A percentile compares a stretch with the other conserved stretches of the same genome.
phyloP scores from a whole-genome alignment of 495 filamentous ascomycete species.

The Talaromyces stipitatus region DNA sequence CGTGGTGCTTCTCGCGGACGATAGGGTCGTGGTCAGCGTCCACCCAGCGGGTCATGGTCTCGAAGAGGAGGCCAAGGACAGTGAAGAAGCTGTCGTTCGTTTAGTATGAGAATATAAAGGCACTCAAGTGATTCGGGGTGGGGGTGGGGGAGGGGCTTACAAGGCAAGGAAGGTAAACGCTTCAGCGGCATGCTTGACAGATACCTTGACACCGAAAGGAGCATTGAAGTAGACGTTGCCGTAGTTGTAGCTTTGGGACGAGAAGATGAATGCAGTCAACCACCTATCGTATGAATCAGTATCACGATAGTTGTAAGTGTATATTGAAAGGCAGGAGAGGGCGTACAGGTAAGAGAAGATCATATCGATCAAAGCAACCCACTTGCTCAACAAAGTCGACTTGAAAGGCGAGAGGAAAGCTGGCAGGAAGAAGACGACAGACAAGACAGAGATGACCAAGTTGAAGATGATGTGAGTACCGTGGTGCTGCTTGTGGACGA shows the following conservation, averaged over 20 bases:
- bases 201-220: constrained; percentile 23
- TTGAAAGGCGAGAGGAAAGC: constrained; percentile 48
- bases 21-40: not conserved
- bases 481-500: constrained; percentile 34
- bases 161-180: constrained; percentile 57
- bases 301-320: no score
- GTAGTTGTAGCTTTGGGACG: constrained; percentile 46
- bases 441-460: constrained; percentile 49
- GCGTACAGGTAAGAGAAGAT: constrained; percentile 55
- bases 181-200: constrained; percentile 41
- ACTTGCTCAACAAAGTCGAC: constrained; percentile 32
- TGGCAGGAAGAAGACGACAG: constrained; percentile 49
- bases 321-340: not conserved
- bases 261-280: constrained; percentile 54
- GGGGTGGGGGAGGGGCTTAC: constrained; percentile 28
- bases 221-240: constrained; percentile 24
- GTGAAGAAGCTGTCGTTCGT: constrained; percentile 25
- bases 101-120: no score
- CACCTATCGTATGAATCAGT: constrained; percentile 29
- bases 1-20: constrained; percentile 18
- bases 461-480: constrained; percentile 44
- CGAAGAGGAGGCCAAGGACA: constrained; percentile 47
- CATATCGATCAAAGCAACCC: constrained; percentile 46
- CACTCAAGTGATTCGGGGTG: no score
- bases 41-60: constrained; percentile 43